Evolutionary conservation across 371 early-diverging fungal genomes (phyloP).

Genomic region (Circinella umbellata): DNA sequence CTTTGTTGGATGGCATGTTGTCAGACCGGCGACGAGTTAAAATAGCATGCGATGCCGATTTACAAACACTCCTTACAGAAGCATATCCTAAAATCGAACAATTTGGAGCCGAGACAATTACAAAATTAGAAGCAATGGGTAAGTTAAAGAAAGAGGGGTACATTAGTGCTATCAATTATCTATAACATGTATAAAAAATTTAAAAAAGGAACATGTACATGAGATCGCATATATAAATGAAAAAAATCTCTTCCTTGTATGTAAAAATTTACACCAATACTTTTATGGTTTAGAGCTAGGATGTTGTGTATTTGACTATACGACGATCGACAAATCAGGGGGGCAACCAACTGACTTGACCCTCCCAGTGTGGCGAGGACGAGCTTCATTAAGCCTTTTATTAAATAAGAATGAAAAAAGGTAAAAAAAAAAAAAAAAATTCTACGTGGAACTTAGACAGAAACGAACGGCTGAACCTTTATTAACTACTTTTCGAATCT

Average conservation of each 20-base stretch:
- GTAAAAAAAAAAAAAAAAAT: slow-evolving; percentile 26
- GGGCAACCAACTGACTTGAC: slow-evolving; percentile 32
- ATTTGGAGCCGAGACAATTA: slow-evolving; percentile 29
- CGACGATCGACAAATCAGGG: slow-evolving; percentile 10
- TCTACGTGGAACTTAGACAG: too few species aligned
- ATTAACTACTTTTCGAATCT: background rate
- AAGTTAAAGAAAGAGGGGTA: slow-evolving; percentile 21
- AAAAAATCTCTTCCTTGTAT: too few species aligned
- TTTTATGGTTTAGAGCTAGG: slow-evolving; percentile 18
- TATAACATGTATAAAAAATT: too few species aligned
- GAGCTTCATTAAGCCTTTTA: slow-evolving; percentile 70
- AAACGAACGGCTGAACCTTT: too few species aligned
- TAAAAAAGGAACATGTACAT: too few species aligned
- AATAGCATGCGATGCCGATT: slow-evolving; percentile 29
- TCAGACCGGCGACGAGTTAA: slow-evolving; percentile 53
- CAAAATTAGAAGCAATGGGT: slow-evolving; percentile 16
- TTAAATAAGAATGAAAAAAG: slow-evolving; percentile 75
- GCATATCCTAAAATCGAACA: slow-evolving; percentile 65
- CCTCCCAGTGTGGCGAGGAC: slow-evolving; percentile 80
- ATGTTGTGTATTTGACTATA: slow-evolving; percentile 60
- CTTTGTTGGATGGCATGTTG: slow-evolving; percentile 64
- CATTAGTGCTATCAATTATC: too few species aligned
- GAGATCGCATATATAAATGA: too few species aligned
- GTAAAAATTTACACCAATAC: slow-evolving; percentile 15
- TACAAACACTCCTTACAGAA: slow-evolving; percentile 59